Percentiles rank a stretch among this genome's conserved stretches.
Evolutionary conservation across 1,284 basidiomycete species (phyloP).

Genomic region (Tilletia indica): DNA sequence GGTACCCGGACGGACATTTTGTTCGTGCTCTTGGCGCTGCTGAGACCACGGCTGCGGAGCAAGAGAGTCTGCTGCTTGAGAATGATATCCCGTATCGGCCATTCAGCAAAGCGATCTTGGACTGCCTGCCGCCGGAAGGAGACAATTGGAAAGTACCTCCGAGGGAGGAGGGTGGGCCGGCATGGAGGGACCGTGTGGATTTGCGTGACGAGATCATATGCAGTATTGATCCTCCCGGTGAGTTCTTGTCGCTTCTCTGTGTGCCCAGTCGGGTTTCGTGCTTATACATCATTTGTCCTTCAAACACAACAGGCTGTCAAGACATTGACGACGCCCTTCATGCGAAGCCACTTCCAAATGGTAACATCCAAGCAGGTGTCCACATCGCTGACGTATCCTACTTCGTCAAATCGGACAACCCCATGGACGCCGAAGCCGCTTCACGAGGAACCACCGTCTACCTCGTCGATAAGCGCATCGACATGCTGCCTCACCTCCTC

Average conservation of each 20-base stretch:
- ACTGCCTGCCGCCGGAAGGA: slow-evolving; percentile 85
- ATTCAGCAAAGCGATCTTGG: slow-evolving; percentile 89
- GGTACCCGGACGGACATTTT: slow-evolving; percentile 97
- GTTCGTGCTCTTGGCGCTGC: slow-evolving; percentile 86
- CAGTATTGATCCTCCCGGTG: slow-evolving; percentile 81
- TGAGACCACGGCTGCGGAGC: slow-evolving; percentile 92
- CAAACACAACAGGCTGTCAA: slow-evolving; percentile 72
- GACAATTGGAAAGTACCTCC: slow-evolving; percentile 89
- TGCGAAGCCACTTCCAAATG: slow-evolving; percentile 81
- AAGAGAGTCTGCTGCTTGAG: slow-evolving; percentile 89
- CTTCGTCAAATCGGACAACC: slow-evolving; percentile 88
- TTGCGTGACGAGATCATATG: slow-evolving; percentile 82
- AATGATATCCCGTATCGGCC: slow-evolving; percentile 95
- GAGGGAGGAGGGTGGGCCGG: slow-evolving; percentile 63
- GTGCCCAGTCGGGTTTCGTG: background rate
- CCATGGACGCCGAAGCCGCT: slow-evolving; percentile 96
- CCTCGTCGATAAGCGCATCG: slow-evolving; percentile 96
- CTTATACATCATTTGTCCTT: background rate
- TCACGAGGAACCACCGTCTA: slow-evolving; percentile 96
- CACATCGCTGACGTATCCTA: slow-evolving; percentile 98
- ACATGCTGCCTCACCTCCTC: slow-evolving; percentile 92
- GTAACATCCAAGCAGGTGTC: slow-evolving; percentile 95
- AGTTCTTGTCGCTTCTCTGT: background rate
- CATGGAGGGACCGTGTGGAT: slow-evolving; percentile 87
- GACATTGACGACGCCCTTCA: slow-evolving; percentile 99